A percentile compares a stretch with the other conserved stretches of the same genome.
These are phyloP conservation scores for Ceratobasidium sp. DNA, from an alignment of 1,284 basidiomycete species.

Conservation along the genomic window DNA sequence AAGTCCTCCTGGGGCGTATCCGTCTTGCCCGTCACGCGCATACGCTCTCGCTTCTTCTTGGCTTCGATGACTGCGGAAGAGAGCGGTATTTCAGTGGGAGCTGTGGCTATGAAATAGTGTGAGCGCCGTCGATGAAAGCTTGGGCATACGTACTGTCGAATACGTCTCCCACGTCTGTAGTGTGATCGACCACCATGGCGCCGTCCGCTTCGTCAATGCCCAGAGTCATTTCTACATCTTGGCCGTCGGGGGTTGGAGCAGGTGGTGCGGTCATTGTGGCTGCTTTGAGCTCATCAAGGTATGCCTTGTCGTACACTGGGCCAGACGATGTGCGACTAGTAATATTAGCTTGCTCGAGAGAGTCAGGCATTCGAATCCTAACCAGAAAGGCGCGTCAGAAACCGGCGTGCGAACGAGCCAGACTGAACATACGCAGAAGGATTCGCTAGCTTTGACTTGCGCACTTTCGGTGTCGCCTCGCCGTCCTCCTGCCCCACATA, in stretches of 20 bases:
- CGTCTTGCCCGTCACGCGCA: slow-evolving; percentile 54
- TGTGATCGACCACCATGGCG: slow-evolving; percentile 58
- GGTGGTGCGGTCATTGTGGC: slow-evolving; percentile 71
- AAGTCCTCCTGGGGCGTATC: slow-evolving; percentile 59
- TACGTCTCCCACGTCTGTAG: slow-evolving; percentile 46
- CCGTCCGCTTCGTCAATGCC: slow-evolving; percentile 56
- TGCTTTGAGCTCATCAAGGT: slow-evolving; percentile 84
- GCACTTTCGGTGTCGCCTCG: slow-evolving; percentile 77
- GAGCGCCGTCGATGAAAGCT: slow-evolving; percentile 15
- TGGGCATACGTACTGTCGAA: slow-evolving; percentile 30
- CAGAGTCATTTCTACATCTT: slow-evolving; percentile 48
- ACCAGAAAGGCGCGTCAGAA: slow-evolving; percentile 37
- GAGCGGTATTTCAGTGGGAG: slow-evolving; percentile 37
- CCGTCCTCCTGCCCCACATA: slow-evolving; percentile 57
- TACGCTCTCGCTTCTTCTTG: slow-evolving; percentile 76
- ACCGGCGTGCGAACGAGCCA: slow-evolving; percentile 42
- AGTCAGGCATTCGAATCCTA: slow-evolving; percentile 48
- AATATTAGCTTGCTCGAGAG: slow-evolving; percentile 61
- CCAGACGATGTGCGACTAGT: slow-evolving; percentile 54
- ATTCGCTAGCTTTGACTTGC: slow-evolving; percentile 62
- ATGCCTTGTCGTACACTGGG: slow-evolving; percentile 76
- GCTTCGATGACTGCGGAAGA: slow-evolving; percentile 69
- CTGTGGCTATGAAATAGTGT: slow-evolving; percentile 24
- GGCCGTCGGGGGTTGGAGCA: slow-evolving; percentile 48
- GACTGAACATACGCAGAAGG: slow-evolving; percentile 50